Conservation (phyloP, 2,329 filamentous ascomycete species). For the Aspergillus eucalypticola region DNA sequence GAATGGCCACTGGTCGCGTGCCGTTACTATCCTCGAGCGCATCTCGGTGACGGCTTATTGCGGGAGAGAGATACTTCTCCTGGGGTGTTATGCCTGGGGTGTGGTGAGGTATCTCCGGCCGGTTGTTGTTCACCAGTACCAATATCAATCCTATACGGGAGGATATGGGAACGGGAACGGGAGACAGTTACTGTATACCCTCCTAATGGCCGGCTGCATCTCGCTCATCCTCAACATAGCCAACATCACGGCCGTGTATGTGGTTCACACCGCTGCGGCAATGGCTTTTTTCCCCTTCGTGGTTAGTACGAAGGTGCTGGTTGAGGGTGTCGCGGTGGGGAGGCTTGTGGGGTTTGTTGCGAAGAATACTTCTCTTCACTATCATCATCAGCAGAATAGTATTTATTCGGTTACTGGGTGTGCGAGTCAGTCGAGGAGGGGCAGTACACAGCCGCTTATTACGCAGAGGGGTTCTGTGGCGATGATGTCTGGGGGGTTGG, state of each 20-base stretch:
- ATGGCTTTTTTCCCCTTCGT: conserved; percentile 40
- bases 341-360: not conserved
- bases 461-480: too few species aligned
- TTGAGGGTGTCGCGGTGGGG: not conserved
- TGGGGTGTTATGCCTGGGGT: conserved; percentile 53
- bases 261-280: conserved; percentile 36
- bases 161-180: too few species aligned
- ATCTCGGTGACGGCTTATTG: conserved; percentile 54
- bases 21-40: conserved; percentile 44
- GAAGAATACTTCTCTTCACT: too few species aligned
- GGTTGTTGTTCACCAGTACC: conserved; percentile 39
- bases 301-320: conserved; percentile 35
- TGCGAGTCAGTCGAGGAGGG: too few species aligned
- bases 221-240: conserved; percentile 42
- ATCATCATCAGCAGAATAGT: too few species aligned
- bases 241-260: conserved; percentile 37
- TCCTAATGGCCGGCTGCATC: conserved; percentile 47
- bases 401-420: too few species aligned
- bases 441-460: too few species aligned
- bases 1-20: not conserved
- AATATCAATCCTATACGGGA: too few species aligned
- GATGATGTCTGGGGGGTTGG: too few species aligned
- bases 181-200: conserved; percentile 41
- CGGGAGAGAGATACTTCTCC: conserved; percentile 54
- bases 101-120: conserved; percentile 39